These are phyloP conservation scores for Phytophthora melonis DNA, from an alignment of 352 stramenopile genomes.

Conservation along the genomic window DNA sequence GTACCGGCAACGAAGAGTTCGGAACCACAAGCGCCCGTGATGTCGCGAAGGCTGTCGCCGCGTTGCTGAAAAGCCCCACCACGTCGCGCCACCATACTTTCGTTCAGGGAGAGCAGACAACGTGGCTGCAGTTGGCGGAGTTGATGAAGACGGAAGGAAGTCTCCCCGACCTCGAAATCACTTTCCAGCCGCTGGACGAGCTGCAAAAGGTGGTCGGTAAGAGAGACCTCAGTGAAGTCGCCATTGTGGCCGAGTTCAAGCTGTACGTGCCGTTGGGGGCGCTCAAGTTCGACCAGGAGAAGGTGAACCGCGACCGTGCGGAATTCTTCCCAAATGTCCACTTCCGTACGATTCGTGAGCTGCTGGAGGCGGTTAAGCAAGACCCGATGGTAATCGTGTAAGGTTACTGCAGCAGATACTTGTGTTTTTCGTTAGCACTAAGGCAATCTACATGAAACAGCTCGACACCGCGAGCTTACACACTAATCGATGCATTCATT, in stretches of 20 bases:
- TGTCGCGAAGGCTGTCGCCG: slow-evolving; percentile 19
- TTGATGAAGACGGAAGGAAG: slow-evolving; percentile 28
- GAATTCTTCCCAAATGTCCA: slow-evolving; percentile 39
- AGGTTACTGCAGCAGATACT: neutral
- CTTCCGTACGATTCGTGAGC: slow-evolving; percentile 43
- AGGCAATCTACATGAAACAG: neutral
- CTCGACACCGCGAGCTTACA: neutral
- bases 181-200: slow-evolving; percentile 31
- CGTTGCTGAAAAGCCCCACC: slow-evolving; percentile 33
- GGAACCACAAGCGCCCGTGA: slow-evolving; percentile 40
- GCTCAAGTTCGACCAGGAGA: slow-evolving; percentile 37
- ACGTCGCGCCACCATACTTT: slow-evolving; percentile 47
- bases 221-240: slow-evolving; percentile 14
- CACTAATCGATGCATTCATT: neutral
- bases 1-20: slow-evolving; percentile 41
- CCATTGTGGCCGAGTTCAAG: slow-evolving; percentile 24
- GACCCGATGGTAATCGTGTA: slow-evolving; percentile 32
- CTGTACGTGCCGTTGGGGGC: slow-evolving; percentile 15
- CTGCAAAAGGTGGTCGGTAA: slow-evolving; percentile 15
- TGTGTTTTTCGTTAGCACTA: neutral
- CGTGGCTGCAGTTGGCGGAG: slow-evolving; percentile 44
- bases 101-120: slow-evolving; percentile 45
- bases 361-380: slow-evolving; percentile 28
- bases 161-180: slow-evolving; percentile 32
- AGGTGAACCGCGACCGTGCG: slow-evolving; percentile 38